Percentiles rank a stretch among this genome's conserved stretches.
phyloP scores from a whole-genome alignment of 345 rosid genomes.

The Geranium brycei region DNA sequence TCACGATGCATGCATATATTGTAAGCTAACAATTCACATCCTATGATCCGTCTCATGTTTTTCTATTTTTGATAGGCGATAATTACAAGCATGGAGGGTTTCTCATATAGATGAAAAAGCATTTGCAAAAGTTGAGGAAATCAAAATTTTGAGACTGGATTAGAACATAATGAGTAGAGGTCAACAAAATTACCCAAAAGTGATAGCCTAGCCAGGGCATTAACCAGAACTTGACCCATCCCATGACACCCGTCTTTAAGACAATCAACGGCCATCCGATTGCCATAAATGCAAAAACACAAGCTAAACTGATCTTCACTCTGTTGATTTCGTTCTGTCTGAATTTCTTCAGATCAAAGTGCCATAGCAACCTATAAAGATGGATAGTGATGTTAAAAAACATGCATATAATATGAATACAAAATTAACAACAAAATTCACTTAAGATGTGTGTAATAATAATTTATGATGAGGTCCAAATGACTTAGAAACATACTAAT shows the following conservation, averaged over 20 bases:
- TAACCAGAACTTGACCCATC: constrained; percentile 88
- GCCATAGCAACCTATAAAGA: constrained; percentile 60
- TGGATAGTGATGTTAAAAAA: background rate
- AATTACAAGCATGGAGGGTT: too few species aligned
- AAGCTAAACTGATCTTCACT: constrained; percentile 91
- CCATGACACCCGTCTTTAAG: constrained; percentile 57
- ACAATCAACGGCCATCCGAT: constrained; percentile 90
- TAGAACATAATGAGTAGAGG: background rate
- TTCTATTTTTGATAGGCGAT: too few species aligned
- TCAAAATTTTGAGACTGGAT: background rate
- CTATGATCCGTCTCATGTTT: too few species aligned
- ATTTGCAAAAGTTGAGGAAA: background rate
- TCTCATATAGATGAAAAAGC: too few species aligned
- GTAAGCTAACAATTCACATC: too few species aligned
- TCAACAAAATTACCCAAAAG: constrained; percentile 56
- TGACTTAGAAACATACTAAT: background rate
- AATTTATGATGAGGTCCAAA: background rate
- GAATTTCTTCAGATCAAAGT: constrained; percentile 72
- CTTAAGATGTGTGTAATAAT: background rate
- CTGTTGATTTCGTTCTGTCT: constrained; percentile 68
- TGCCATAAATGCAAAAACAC: constrained; percentile 85
- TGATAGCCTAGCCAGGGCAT: constrained; percentile 97
- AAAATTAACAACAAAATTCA: background rate
- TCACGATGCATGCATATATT: too few species aligned
- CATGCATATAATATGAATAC: background rate